Evolutionary conservation across 2,329 filamentous ascomycete genomes (phyloP).

Genomic region (Diaporthe sp.): DNA sequence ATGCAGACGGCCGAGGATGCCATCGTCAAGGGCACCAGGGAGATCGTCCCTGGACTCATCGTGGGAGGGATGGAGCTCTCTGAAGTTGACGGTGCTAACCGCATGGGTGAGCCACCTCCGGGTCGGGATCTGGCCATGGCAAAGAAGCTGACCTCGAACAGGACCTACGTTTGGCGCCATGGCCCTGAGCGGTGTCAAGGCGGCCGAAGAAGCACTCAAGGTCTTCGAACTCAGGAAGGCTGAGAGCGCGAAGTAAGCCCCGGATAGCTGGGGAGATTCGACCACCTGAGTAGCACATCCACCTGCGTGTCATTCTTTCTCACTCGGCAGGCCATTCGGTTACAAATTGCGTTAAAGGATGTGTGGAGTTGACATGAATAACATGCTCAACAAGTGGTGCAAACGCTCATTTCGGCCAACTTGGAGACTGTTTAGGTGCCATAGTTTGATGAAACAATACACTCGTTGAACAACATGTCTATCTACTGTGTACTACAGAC

Average conservation of each 20-base stretch:
- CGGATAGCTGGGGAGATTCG: too few species aligned
- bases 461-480: not conserved
- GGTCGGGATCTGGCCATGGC: slow-evolving; percentile 94
- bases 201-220: slow-evolving; percentile 86
- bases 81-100: slow-evolving; percentile 90
- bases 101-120: slow-evolving; percentile 77
- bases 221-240: slow-evolving; percentile 84
- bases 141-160: slow-evolving; percentile 46
- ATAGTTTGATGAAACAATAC: not conserved
- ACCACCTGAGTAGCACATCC: not conserved
- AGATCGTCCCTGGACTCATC: slow-evolving; percentile 88
- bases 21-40: slow-evolving; percentile 91
- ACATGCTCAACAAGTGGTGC: not conserved
- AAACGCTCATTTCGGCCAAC: not conserved
- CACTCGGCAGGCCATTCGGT: not conserved
- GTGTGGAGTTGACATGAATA: not conserved
- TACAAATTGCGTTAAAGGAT: not conserved
- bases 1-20: slow-evolving; percentile 94
- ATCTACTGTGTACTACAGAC: too few species aligned
- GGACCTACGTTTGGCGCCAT: slow-evolving; percentile 89
- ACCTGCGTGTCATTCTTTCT: slow-evolving; percentile 4
- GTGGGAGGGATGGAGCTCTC: slow-evolving; percentile 96
- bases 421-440: not conserved
- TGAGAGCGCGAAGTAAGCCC: slow-evolving; percentile 74
- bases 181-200: slow-evolving; percentile 89